These are phyloP conservation scores for Ajuga chamaepitys DNA, from an alignment of 257 asterid species.

Conservation along the genomic window DNA sequence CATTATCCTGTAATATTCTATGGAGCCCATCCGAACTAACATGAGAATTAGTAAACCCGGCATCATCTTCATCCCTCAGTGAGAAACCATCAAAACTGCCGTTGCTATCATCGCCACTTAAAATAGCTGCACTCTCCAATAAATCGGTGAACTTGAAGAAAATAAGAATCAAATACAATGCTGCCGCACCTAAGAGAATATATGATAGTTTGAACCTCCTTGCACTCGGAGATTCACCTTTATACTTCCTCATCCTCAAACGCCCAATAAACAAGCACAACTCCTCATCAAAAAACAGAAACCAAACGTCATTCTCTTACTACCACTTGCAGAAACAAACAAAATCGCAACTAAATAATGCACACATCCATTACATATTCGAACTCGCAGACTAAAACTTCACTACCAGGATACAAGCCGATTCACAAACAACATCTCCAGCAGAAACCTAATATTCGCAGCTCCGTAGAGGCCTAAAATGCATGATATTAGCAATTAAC, in stretches of 20 bases:
- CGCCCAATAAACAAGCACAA: conserved; percentile 11
- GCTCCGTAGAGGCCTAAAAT: conserved; percentile 7
- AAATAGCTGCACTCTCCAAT: conserved; percentile 51
- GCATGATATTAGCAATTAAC: not conserved
- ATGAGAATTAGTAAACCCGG: conserved; percentile 28
- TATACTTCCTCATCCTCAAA: conserved; percentile 60
- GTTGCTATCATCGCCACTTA: conserved; percentile 31
- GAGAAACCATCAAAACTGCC: conserved; percentile 33
- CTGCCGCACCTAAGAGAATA: conserved; percentile 55
- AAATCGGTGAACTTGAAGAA: conserved; percentile 61
- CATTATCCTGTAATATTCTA: conserved; percentile 43
- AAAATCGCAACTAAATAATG: not conserved
- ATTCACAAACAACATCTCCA: conserved; percentile 4
- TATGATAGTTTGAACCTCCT: conserved; percentile 68
- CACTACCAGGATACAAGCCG: conserved; percentile 15
- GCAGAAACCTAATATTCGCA: not conserved
- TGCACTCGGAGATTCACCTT: conserved; percentile 50
- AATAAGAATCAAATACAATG: conserved; percentile 60
- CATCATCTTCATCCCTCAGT: conserved; percentile 25
- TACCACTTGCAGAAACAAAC: conserved; percentile 8
- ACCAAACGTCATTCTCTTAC: conserved; percentile 7
- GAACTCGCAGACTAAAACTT: conserved; percentile 5
- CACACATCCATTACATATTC: not conserved
- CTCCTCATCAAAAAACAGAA: conserved; percentile 13
- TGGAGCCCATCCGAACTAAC: conserved; percentile 42